Conservation (phyloP, 805 yeast genomes). For the Nakazawaea pomicola region DNA sequence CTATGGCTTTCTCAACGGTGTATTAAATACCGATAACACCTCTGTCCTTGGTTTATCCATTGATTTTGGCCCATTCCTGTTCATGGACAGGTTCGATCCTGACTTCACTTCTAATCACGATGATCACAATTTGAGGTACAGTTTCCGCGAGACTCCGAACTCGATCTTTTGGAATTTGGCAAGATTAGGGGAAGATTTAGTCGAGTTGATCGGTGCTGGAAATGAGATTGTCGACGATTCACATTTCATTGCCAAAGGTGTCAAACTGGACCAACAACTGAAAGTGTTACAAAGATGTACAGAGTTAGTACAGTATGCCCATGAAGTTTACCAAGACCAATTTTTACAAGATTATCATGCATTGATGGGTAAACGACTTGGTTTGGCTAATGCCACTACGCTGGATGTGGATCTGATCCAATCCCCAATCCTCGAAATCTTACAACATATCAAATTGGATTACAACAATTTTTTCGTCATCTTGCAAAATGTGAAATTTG, state of each 20-base stretch:
- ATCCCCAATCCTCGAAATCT: constrained; percentile 55
- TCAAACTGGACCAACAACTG: constrained; percentile 45
- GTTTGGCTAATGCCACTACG: constrained; percentile 42
- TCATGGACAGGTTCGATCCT: constrained; percentile 82
- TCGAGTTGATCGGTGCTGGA: constrained; percentile 76
- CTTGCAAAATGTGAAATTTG: constrained; percentile 45
- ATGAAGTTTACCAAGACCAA: constrained; percentile 57
- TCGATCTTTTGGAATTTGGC: constrained; percentile 92
- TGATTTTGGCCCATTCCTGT: constrained; percentile 94
- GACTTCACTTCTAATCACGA: constrained; percentile 86
- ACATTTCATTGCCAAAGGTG: constrained; percentile 34
- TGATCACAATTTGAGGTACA: constrained; percentile 66
- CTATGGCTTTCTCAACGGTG: constrained; percentile 93
- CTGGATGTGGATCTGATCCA: constrained; percentile 41
- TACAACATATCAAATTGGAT: constrained; percentile 62
- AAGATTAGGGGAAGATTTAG: constrained; percentile 77
- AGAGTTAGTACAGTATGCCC: constrained; percentile 55
- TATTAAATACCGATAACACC: constrained; percentile 90
- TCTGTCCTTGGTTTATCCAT: constrained; percentile 82
- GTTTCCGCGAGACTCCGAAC: constrained; percentile 79
- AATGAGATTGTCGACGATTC: constrained; percentile 41
- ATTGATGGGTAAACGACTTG: constrained; percentile 62
- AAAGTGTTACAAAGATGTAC: constrained; percentile 57
- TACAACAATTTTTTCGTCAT: constrained; percentile 73
- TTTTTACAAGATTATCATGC: constrained; percentile 56